Percentiles rank a stretch among this genome's conserved stretches.
Conservation (phyloP, 805 yeast species). For the Lachancea thermotolerans region DNA sequence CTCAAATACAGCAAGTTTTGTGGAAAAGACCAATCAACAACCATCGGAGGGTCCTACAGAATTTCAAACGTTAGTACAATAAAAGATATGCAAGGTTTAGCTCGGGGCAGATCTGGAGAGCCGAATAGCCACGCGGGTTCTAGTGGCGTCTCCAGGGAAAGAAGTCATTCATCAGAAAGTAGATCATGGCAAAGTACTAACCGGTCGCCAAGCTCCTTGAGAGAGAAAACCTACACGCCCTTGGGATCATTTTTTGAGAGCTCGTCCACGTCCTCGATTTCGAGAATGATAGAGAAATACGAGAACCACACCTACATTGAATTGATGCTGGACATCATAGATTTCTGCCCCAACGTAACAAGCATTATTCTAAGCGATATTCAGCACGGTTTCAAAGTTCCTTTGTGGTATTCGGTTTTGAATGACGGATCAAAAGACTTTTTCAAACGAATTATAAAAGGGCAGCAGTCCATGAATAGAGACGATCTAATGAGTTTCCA, state of each 20-base stretch:
- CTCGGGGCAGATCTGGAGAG: constrained; percentile 2
- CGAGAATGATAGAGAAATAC: constrained; percentile 19
- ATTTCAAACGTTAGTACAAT: constrained; percentile 6
- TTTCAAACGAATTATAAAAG: constrained; percentile 28
- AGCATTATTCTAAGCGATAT: constrained; percentile 39
- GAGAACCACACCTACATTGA: constrained; percentile 32
- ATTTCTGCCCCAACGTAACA: constrained; percentile 41
- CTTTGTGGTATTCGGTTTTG: constrained; percentile 35
- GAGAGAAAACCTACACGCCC: not conserved
- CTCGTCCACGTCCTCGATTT: constrained; percentile 1
- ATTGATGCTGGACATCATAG: constrained; percentile 36
- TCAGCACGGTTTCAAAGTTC: constrained; percentile 48
- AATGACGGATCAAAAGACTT: constrained; percentile 31
- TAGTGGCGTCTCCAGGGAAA: constrained; percentile 1
- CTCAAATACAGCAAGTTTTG: constrained; percentile 27
- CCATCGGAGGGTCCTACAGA: constrained; percentile 26
- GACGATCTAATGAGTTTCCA: constrained; percentile 28
- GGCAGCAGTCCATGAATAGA: constrained; percentile 28
- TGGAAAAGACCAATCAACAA: constrained; percentile 14
- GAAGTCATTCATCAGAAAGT: constrained; percentile 1
- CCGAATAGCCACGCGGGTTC: not conserved
- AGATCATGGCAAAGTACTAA: constrained; percentile 1
- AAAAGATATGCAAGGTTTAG: not conserved
- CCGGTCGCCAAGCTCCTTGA: not conserved
- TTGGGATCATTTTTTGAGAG: constrained; percentile 1